Percentiles rank a stretch among this genome's conserved stretches.
phyloP scores from a whole-genome alignment of 345 rosid species.

The Toxicodendron radicans region DNA sequence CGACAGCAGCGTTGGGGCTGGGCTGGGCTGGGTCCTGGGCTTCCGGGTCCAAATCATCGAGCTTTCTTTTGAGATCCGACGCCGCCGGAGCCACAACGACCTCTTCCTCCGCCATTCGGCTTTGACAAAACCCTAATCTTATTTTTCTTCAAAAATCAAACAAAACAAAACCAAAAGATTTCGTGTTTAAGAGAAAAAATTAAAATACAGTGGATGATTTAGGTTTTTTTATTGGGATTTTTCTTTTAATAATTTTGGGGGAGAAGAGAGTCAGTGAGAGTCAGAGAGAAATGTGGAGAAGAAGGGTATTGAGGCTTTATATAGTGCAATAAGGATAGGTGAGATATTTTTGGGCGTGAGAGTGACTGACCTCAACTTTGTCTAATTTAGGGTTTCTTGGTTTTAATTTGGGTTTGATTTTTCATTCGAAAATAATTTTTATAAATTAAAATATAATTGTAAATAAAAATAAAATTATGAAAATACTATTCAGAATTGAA shows the following conservation, averaged over 20 bases:
- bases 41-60: constrained; percentile 50
- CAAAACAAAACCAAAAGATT: background rate
- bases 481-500: no score
- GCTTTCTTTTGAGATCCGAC: constrained; percentile 77
- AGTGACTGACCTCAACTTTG: background rate
- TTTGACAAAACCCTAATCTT: background rate
- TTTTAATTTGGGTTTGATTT: no score
- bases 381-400: no score
- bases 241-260: background rate
- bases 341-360: constrained; percentile 6
- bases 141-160: background rate
- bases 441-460: no score
- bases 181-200: background rate
- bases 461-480: no score
- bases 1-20: constrained; percentile 15
- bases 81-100: constrained; percentile 32
- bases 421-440: no score
- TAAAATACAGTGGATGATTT: background rate
- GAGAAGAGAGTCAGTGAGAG: background rate
- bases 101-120: constrained; percentile 65
- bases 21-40: constrained; percentile 19
- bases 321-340: background rate
- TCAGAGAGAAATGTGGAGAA: background rate
- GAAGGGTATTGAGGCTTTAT: constrained; percentile 9
- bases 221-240: background rate